These are phyloP conservation scores for Funneliformis geosporum DNA, from an alignment of 192 early-diverging fungal species.

Conservation along the genomic window DNA sequence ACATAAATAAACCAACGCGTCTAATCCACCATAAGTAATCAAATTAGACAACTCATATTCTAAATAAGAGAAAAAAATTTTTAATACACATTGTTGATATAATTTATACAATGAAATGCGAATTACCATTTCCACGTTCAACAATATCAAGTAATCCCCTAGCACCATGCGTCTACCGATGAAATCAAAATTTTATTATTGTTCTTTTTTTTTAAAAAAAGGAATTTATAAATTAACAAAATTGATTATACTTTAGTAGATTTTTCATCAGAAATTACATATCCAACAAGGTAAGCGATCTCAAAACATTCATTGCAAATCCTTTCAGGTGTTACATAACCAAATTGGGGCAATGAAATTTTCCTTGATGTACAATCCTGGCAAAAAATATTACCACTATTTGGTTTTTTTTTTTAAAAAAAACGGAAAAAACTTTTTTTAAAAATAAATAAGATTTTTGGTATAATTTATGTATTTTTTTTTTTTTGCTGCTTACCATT, in stretches of 20 bases:
- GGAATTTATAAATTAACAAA: neutral
- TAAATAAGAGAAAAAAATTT: slow-evolving; percentile 20
- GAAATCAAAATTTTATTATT: neutral
- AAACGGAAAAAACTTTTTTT: no score
- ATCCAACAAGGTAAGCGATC: slow-evolving; percentile 58
- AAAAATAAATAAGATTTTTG: neutral
- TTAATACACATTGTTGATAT: neutral
- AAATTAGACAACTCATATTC: slow-evolving; percentile 49
- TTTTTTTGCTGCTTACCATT: slow-evolving; percentile 46
- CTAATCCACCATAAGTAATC: slow-evolving; percentile 54
- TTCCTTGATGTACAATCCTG: slow-evolving; percentile 55
- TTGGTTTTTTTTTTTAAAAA: neutral
- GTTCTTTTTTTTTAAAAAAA: neutral
- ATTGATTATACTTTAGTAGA: slow-evolving; percentile 49
- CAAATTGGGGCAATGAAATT: slow-evolving; percentile 56
- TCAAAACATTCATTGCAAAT: slow-evolving; percentile 59
- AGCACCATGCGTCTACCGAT: slow-evolving; percentile 45
- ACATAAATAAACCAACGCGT: slow-evolving; percentile 56
- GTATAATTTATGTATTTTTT: neutral
- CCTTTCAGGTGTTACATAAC: slow-evolving; percentile 53
- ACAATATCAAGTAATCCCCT: slow-evolving; percentile 57
- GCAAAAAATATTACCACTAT: slow-evolving; percentile 59
- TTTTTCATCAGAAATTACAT: slow-evolving; percentile 55
- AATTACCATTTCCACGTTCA: slow-evolving; percentile 53
- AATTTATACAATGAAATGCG: neutral